A percentile compares a stretch with the other conserved stretches of the same genome.
Conservation (phyloP, 2,329 filamentous ascomycete species). For the Elsinoe batatas region DNA sequence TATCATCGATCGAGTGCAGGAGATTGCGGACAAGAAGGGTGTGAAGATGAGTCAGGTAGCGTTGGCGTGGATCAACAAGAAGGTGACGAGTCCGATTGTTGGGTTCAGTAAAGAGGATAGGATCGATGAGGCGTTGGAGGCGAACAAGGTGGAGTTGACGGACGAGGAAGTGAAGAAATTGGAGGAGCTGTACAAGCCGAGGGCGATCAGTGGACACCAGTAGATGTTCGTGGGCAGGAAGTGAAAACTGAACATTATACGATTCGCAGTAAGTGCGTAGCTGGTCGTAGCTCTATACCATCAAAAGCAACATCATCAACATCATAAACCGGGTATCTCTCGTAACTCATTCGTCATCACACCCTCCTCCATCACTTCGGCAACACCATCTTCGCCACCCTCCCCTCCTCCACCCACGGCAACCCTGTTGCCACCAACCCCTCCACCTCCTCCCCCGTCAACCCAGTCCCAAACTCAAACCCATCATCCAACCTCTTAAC, state of each 20-base stretch:
- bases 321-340: not conserved
- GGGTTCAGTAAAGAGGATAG: conserved; percentile 40
- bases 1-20: conserved; percentile 47
- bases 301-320: not conserved
- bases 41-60: conserved; percentile 56
- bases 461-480: conserved; percentile 10
- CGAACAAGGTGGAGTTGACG: conserved; percentile 34
- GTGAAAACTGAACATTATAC: not conserved
- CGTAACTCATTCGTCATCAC: not conserved
- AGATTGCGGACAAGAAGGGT: conserved; percentile 48
- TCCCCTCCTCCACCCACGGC: not conserved
- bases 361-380: not conserved
- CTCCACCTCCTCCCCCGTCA: not conserved
- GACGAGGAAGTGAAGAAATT: conserved; percentile 42
- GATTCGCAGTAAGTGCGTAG: too few species aligned
- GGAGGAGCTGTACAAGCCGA: conserved; percentile 39
- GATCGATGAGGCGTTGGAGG: conserved; percentile 41
- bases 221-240: not conserved
- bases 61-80: conserved; percentile 45
- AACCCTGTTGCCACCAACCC: conserved; percentile 1
- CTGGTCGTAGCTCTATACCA: too few species aligned
- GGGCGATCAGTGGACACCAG: conserved; percentile 21
- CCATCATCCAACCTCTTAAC: conserved; percentile 8
- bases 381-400: conserved; percentile 8
- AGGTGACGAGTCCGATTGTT: conserved; percentile 40